Evolutionary conservation across 257 asterid genomes (phyloP).

Genomic region (Nicotiana sylvestris): DNA sequence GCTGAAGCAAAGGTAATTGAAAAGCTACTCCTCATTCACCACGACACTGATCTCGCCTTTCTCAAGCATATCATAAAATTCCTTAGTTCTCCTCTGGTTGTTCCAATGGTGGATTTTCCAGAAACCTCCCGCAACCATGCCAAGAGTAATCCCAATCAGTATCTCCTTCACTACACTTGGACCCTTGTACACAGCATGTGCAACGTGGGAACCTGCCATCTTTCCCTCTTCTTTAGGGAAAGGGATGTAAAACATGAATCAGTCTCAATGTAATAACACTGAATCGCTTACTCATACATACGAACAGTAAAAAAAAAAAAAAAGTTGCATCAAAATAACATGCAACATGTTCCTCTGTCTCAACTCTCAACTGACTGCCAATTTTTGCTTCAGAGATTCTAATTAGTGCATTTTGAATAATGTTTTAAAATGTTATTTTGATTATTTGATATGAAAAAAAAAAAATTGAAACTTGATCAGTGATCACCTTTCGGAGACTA

Average conservation of each 20-base stretch:
- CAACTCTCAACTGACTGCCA: too few species aligned
- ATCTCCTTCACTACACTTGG: slow-evolving; percentile 63
- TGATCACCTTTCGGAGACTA: too few species aligned
- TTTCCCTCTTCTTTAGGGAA: neutral
- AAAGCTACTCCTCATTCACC: slow-evolving; percentile 43
- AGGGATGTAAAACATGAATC: neutral
- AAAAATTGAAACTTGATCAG: too few species aligned
- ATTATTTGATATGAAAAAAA: too few species aligned
- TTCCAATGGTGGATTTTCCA: slow-evolving; percentile 75
- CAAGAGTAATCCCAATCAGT: slow-evolving; percentile 41
- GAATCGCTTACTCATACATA: too few species aligned
- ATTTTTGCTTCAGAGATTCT: too few species aligned
- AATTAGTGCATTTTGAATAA: too few species aligned
- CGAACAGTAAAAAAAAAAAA: too few species aligned
- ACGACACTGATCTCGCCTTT: slow-evolving; percentile 15
- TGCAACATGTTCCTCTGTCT: too few species aligned
- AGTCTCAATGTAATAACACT: neutral
- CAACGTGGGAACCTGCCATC: slow-evolving; percentile 36
- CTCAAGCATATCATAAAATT: slow-evolving; percentile 55
- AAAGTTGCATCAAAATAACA: too few species aligned
- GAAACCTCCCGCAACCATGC: slow-evolving; percentile 55
- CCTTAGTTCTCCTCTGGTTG: slow-evolving; percentile 41
- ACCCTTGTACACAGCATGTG: slow-evolving; percentile 45
- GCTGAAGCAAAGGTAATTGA: neutral
- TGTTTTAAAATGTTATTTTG: too few species aligned